A percentile compares a stretch with the other conserved stretches of the same genome.
phyloP scores from a whole-genome alignment of 1,284 basidiomycete genomes.

The Rhodofomes roseus region DNA sequence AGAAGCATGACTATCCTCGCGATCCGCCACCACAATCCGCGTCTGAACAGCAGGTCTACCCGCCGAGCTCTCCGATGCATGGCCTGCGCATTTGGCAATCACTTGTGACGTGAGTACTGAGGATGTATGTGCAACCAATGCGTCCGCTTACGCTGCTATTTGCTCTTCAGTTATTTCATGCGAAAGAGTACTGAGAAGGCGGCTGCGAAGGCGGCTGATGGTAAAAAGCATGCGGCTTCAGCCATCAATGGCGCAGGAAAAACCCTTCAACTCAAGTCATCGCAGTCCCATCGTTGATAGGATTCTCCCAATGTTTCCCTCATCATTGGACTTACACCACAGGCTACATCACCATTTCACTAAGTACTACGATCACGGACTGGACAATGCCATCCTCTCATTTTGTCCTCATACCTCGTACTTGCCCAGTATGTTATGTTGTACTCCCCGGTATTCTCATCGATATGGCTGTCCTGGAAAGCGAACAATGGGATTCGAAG shows the following conservation, averaged over 20 bases:
- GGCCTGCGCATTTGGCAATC: slow-evolving; percentile 54
- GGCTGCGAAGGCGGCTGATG: slow-evolving; percentile 31
- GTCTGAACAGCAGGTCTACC: slow-evolving; percentile 50
- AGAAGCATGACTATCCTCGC: slow-evolving; percentile 47
- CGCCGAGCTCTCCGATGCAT: slow-evolving; percentile 42
- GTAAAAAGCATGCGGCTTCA: slow-evolving; percentile 26
- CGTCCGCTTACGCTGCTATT: too few relatives aligned
- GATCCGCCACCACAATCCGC: slow-evolving; percentile 50
- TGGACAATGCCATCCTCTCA: too few relatives aligned
- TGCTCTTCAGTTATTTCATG: slow-evolving; percentile 40
- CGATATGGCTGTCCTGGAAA: too few relatives aligned
- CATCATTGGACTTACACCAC: too few relatives aligned
- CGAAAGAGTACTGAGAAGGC: slow-evolving; percentile 41
- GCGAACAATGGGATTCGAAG: not conserved
- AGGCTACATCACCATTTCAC: too few relatives aligned
- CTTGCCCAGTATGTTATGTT: too few relatives aligned
- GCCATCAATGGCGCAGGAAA: slow-evolving; percentile 18
- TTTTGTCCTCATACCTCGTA: too few relatives aligned
- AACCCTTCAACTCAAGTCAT: slow-evolving; percentile 10
- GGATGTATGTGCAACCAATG: not conserved
- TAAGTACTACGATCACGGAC: too few relatives aligned
- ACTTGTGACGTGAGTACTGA: slow-evolving; percentile 37
- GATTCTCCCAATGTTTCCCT: not conserved
- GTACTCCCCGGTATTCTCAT: too few relatives aligned
- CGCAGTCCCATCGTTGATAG: not conserved